Evolutionary conservation across 495 filamentous ascomycete genomes (phyloP).

Genomic region (Chaetomium tenue): DNA sequence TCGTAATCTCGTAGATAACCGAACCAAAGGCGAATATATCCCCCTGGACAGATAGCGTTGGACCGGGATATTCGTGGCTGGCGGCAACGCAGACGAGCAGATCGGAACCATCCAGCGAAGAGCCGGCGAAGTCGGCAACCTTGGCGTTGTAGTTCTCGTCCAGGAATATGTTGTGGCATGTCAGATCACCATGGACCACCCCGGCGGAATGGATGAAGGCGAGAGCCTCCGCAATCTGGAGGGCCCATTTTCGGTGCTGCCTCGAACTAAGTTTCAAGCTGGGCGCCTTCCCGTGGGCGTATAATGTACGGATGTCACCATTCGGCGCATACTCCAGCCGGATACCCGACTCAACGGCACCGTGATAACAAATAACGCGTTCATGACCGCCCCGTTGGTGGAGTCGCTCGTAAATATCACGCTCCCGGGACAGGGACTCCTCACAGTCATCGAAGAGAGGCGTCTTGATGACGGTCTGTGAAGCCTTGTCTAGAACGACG

Average conservation of each 20-base stretch:
- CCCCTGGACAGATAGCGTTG: background rate
- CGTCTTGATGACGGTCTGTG: conserved; percentile 2
- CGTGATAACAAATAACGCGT: background rate
- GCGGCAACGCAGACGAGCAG: background rate
- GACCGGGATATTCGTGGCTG: conserved; percentile 10
- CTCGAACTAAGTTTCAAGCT: background rate
- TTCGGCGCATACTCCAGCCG: conserved; percentile 1
- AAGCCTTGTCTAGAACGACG: background rate
- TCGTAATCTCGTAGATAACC: conserved; percentile 10
- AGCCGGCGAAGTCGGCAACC: conserved; percentile 8
- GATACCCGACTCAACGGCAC: background rate
- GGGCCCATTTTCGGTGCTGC: background rate
- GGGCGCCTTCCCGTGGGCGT: too few relatives aligned
- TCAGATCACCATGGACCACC: conserved; percentile 2
- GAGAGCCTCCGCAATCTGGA: background rate
- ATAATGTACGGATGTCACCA: background rate
- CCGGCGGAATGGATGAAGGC: conserved; percentile 2
- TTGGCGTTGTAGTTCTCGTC: background rate
- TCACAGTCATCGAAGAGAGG: background rate
- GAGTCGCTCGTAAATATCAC: background rate
- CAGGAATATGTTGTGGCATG: conserved; percentile 11
- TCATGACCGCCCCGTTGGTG: background rate
- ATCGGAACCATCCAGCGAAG: conserved; percentile 3
- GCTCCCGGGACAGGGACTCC: background rate
- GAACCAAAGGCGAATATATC: conserved; percentile 7